These are phyloP conservation scores for Thielaviopsis ethacetica DNA, from an alignment of 2,329 filamentous ascomycete genomes.

Conservation along the genomic window DNA sequence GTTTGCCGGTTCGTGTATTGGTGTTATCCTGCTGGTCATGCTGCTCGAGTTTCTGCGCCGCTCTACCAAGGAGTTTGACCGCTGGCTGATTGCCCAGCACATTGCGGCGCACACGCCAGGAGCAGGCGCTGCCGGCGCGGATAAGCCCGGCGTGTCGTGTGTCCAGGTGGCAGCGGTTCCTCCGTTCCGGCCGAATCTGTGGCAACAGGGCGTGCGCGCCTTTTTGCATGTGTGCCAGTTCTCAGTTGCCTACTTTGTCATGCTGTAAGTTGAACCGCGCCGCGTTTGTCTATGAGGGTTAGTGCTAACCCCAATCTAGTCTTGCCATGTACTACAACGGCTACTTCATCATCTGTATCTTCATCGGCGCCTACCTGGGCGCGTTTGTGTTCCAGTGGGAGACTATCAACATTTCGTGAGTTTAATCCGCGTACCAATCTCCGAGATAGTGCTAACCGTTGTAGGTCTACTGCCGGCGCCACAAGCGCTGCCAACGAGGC, in stretches of 20 bases:
- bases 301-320: conserved; percentile 13
- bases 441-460: no score
- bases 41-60: conserved; percentile 58
- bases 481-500: conserved; percentile 23
- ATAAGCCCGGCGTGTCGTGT: conserved; percentile 1
- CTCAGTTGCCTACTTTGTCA: conserved; percentile 61
- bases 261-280: conserved; percentile 33
- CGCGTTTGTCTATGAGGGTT: neutral
- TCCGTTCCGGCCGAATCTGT: conserved; percentile 37
- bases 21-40: conserved; percentile 58
- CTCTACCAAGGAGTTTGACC: conserved; percentile 54
- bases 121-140: conserved; percentile 2
- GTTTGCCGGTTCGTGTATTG: conserved; percentile 70
- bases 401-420: conserved; percentile 21
- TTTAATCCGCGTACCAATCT: neutral
- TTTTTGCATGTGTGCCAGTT: conserved; percentile 56
- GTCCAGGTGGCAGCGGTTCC: conserved; percentile 14
- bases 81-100: conserved; percentile 39
- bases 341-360: conserved; percentile 68
- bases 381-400: conserved; percentile 63
- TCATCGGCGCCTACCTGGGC: conserved; percentile 60
- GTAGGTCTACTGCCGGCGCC: conserved; percentile 6
- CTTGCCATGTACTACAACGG: conserved; percentile 48
- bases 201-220: conserved; percentile 52
- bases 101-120: conserved; percentile 15